Evolutionary conservation across 1,139 yeast species (phyloP).

Genomic region (Taphrina flavorubra): DNA sequence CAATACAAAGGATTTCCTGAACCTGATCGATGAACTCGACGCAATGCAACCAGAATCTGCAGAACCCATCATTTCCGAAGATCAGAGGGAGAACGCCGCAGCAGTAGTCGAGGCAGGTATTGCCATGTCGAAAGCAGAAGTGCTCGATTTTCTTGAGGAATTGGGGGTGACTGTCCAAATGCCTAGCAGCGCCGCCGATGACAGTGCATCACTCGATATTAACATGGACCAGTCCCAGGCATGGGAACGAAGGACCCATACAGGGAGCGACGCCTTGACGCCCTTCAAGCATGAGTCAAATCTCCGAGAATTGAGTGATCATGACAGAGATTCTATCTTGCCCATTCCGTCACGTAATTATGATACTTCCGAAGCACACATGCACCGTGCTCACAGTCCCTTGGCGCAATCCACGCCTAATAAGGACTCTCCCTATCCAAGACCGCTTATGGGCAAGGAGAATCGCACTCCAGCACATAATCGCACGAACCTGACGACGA

Average conservation of each 20-base stretch:
- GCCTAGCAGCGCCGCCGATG: background rate
- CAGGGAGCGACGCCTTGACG: background rate
- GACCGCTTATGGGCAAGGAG: slow-evolving; percentile 13
- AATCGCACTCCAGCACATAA: slow-evolving; percentile 8
- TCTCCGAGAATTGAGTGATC: background rate
- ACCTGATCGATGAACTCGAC: slow-evolving; percentile 33
- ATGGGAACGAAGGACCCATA: background rate
- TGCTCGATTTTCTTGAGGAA: slow-evolving; percentile 14
- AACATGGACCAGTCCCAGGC: background rate
- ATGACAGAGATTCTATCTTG: background rate
- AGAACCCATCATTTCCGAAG: slow-evolving; percentile 28
- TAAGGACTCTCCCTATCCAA: background rate
- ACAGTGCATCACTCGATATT: background rate
- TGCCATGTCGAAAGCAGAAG: slow-evolving; percentile 26
- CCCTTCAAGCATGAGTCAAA: background rate
- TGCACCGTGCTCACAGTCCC: slow-evolving; percentile 17
- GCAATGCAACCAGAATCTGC: slow-evolving; percentile 29
- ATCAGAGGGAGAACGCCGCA: slow-evolving; percentile 25
- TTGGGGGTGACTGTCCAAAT: slow-evolving; percentile 20
- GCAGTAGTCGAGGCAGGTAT: slow-evolving; percentile 28
- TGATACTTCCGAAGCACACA: background rate
- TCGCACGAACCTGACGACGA: background rate
- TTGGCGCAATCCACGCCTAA: slow-evolving; percentile 37
- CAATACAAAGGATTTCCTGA: slow-evolving; percentile 23
- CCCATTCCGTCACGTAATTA: background rate